phyloP scores from a whole-genome alignment of 2,329 filamentous ascomycete species.

The Apiospora rasikravindrae region DNA sequence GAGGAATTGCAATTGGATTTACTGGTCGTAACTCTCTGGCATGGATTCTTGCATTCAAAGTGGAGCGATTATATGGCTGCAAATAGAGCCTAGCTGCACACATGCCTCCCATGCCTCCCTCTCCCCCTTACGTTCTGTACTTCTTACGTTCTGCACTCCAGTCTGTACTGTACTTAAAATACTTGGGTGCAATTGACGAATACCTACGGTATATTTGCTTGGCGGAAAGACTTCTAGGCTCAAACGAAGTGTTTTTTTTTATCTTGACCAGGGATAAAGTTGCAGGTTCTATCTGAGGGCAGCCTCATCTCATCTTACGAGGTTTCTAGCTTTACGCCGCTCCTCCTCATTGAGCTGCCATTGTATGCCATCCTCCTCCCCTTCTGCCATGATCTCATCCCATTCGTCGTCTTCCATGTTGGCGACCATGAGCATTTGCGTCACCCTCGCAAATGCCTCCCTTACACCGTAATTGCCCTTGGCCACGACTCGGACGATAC shows the following conservation, averaged over 20 bases:
- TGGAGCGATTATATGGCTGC: not conserved
- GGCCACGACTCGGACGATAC: slow-evolving; percentile 65
- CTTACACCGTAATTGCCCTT: slow-evolving; percentile 70
- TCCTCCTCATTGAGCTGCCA: slow-evolving; percentile 69
- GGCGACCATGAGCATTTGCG: slow-evolving; percentile 74
- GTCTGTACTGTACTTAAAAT: too few species aligned
- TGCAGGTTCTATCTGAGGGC: not conserved
- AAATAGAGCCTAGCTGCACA: too few species aligned
- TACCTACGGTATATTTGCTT: not conserved
- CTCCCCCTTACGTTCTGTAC: too few species aligned
- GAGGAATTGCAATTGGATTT: not conserved
- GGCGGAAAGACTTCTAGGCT: not conserved
- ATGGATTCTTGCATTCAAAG: not conserved
- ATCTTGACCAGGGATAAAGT: slow-evolving; percentile 18
- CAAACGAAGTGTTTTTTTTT: too few species aligned
- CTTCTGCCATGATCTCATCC: slow-evolving; percentile 63
- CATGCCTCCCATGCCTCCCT: too few species aligned
- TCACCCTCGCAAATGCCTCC: slow-evolving; percentile 69
- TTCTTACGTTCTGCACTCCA: too few species aligned
- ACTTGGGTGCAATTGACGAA: not conserved
- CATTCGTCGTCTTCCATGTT: slow-evolving; percentile 86
- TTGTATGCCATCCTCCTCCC: slow-evolving; percentile 61
- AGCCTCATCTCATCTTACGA: slow-evolving; percentile 48
- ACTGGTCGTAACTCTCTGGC: not conserved
- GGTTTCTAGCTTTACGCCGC: slow-evolving; percentile 64